These are phyloP conservation scores for Rhododendron ferrugineum DNA, from an alignment of 148 eudicot genomes.

Conservation along the genomic window DNA sequence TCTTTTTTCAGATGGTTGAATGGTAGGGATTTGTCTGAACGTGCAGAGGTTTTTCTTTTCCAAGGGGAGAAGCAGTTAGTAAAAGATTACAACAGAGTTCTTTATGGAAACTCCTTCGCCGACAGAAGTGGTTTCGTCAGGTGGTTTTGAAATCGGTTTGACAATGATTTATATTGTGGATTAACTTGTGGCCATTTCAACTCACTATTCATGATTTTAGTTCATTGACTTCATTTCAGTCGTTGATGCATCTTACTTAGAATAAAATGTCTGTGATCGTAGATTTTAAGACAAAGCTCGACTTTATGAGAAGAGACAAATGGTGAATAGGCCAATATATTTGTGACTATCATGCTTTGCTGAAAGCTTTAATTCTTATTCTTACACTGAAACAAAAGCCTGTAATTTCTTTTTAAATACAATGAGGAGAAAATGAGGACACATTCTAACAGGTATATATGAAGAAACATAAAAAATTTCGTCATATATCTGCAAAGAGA, in stretches of 20 bases:
- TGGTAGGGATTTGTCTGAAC: background rate
- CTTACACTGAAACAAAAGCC: background rate
- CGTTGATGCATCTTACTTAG: background rate
- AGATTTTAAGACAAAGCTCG: background rate
- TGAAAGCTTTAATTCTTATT: background rate
- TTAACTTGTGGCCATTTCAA: background rate
- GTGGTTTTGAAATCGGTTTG: background rate
- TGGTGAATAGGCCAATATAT: background rate
- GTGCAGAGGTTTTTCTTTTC: background rate
- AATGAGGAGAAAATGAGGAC: background rate
- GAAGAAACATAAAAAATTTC: background rate
- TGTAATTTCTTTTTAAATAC: background rate
- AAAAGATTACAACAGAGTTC: background rate
- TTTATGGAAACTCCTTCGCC: background rate
- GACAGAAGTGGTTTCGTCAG: background rate
- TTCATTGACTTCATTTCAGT: background rate
- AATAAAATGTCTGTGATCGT: background rate
- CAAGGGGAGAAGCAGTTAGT: background rate
- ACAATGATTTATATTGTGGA: background rate
- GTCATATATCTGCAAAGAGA: constrained; percentile 57
- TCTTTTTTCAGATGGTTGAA: background rate
- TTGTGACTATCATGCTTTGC: background rate
- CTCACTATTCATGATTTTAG: background rate
- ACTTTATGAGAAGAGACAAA: background rate
- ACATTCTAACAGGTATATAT: background rate